Evolutionary conservation across 768 basidiomycete species (phyloP).

Genomic region (Mycena venus): DNA sequence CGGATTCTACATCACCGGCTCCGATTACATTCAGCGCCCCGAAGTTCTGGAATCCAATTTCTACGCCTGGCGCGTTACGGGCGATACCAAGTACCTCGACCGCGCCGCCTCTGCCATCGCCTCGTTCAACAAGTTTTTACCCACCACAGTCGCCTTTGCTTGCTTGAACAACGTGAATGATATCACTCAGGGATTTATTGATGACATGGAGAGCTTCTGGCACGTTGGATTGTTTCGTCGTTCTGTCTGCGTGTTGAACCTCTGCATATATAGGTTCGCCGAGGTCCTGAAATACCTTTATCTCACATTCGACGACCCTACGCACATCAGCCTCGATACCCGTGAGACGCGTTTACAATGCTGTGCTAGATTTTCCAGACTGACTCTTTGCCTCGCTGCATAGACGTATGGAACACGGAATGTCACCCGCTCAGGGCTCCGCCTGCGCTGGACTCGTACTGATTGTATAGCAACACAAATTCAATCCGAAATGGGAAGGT

Average conservation of each 20-base stretch:
- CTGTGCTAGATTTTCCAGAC: no score
- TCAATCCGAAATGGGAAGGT: no score
- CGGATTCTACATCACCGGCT: conserved; percentile 73
- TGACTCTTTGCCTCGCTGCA: not conserved
- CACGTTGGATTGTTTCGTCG: no score
- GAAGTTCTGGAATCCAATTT: conserved; percentile 61
- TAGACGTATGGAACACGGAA: not conserved
- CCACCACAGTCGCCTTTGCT: conserved; percentile 45
- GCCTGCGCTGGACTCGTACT: no score
- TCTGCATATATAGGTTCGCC: no score
- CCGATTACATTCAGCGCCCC: conserved; percentile 76
- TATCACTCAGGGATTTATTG: conserved; percentile 40
- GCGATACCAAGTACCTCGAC: conserved; percentile 61
- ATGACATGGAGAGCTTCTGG: conserved; percentile 63
- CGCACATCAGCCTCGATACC: conserved; percentile 60
- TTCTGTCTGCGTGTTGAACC: no score
- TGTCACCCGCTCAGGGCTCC: no score
- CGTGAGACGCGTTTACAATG: conserved; percentile 40
- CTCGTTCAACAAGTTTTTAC: conserved; percentile 57
- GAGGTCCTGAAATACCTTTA: conserved; percentile 43
- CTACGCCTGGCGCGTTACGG: conserved; percentile 67
- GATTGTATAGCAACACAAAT: no score
- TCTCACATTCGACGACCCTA: conserved; percentile 67
- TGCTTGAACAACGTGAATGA: conserved; percentile 55
- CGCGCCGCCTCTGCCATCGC: conserved; percentile 56